Evolutionary conservation across 805 yeast species (phyloP), one percentile per base, ranked within the genome.

Genomic region (Hanseniaspora lindneri): DNA sequence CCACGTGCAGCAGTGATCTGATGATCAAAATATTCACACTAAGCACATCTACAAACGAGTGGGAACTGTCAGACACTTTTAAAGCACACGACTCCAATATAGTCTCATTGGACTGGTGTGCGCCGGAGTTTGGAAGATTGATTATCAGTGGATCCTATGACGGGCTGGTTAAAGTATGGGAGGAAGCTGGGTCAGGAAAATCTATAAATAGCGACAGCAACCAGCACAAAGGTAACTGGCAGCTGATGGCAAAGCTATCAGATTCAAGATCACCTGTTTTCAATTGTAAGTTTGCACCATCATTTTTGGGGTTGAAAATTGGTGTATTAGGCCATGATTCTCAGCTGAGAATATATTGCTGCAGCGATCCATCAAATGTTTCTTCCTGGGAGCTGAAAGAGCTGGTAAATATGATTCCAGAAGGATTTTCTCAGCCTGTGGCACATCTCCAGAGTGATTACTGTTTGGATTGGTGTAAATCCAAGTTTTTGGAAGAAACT

Each of bases 1-100:
- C 97, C 2, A 89, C 96, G 0, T 88, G 94, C 52, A 85, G 96
- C 3, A 84, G 94, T 0, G 98, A 92, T 65, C 96, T 88, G 58
- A 94, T 85, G 58, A 75, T 92, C 53, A 85, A 86, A 58, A 88
- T 92, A 28, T 92, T 87, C 61, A 89, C 84, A 60, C 67, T 82
- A 29, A 83, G 80, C 55, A 64, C 77, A 14, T 66, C 72, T 24
- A 72, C 80, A 1, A 75, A 74, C n/a, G 72, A 77, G 17, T 92
- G 97, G 97, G 75, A 75, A 17, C 65, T 84, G 49, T 79, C 80
- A 58, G 96, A 89, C 63, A 79, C 83, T 41, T 92, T 96, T 94
- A 83, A 83, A 55, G 97, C 97, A 0, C 98, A 92, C 60, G 96
- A 92, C 57, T 79, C 94, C 7, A 76, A 87, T 51, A 76, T 92